A percentile compares a stretch with the other conserved stretches of the same genome.
Conservation (phyloP, 2,329 filamentous ascomycete genomes). For the Botryosphaeria dothidea region DNA sequence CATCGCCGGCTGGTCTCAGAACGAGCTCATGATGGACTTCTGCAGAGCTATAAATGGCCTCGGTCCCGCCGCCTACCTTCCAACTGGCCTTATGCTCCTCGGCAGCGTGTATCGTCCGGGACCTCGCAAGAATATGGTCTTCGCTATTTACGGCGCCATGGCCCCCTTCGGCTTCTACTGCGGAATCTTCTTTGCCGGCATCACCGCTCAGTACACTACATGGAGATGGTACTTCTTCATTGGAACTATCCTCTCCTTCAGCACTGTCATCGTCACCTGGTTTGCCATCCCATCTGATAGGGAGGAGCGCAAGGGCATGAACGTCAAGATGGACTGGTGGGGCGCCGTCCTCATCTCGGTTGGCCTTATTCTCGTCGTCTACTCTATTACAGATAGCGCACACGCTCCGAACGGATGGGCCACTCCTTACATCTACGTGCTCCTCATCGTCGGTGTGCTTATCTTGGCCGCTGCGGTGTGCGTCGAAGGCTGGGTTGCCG, state of each 20-base stretch:
- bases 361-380: slow-evolving; percentile 69
- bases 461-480: slow-evolving; percentile 61
- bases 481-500: slow-evolving; percentile 67
- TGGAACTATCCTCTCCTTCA: slow-evolving; percentile 54
- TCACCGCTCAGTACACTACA: slow-evolving; percentile 54
- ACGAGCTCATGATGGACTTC: slow-evolving; percentile 37
- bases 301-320: slow-evolving; percentile 35
- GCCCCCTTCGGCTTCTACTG: slow-evolving; percentile 58
- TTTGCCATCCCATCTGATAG: slow-evolving; percentile 54
- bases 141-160: slow-evolving; percentile 50
- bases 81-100: slow-evolving; percentile 33
- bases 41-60: slow-evolving; percentile 38
- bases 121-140: slow-evolving; percentile 38
- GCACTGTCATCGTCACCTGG: slow-evolving; percentile 48
- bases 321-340: slow-evolving; percentile 68
- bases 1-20: slow-evolving; percentile 34
- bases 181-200: slow-evolving; percentile 66
- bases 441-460: slow-evolving; percentile 60
- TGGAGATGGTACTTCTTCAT: slow-evolving; percentile 73
- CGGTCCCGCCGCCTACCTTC: slow-evolving; percentile 38
- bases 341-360: slow-evolving; percentile 63
- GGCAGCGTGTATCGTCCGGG: slow-evolving; percentile 38
- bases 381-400: slow-evolving; percentile 68
- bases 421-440: slow-evolving; percentile 66
- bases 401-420: slow-evolving; percentile 66